phyloP scores from a whole-genome alignment of 1,284 basidiomycete species.

The Cutaneotrichosporon daszewskae region DNA sequence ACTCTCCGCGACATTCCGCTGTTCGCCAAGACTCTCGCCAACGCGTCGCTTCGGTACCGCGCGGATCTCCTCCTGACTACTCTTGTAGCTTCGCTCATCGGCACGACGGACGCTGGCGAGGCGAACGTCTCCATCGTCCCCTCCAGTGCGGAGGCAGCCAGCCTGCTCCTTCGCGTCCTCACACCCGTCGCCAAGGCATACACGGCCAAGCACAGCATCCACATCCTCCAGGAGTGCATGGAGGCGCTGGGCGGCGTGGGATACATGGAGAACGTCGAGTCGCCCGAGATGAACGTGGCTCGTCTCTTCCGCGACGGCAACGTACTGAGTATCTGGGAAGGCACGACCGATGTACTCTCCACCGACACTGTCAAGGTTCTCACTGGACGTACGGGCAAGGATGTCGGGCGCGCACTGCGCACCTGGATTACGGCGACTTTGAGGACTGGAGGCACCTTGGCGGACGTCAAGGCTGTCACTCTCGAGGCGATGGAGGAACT shows the following conservation, averaged over 20 bases:
- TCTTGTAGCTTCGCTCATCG: constrained; percentile 57
- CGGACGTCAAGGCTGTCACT: not conserved
- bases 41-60: constrained; percentile 58
- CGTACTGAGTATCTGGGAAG: constrained; percentile 80
- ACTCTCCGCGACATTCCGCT: constrained; percentile 53
- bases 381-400: constrained; percentile 1
- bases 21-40: constrained; percentile 53
- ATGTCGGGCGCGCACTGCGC: constrained; percentile 1
- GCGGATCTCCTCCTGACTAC: constrained; percentile 61
- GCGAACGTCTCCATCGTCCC: constrained; percentile 3
- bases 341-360: constrained; percentile 48
- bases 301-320: constrained; percentile 57
- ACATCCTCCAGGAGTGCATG: constrained; percentile 69
- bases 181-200: constrained; percentile 70
- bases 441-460: not conserved
- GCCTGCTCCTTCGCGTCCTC: constrained; percentile 57
- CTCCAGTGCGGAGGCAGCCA: constrained; percentile 47
- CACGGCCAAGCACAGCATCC: constrained; percentile 58
- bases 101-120: constrained; percentile 57
- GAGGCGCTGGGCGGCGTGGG: constrained; percentile 67
- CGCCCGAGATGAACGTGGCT: constrained; percentile 45
- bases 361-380: constrained; percentile 19
- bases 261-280: constrained; percentile 73
- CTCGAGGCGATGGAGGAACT: no score
- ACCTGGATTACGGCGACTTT: constrained; percentile 2